Percentiles rank a stretch among this genome's conserved stretches.
phyloP scores from a whole-genome alignment of 2,329 filamentous ascomycete species.

The Sclerotinia trifoliorum region DNA sequence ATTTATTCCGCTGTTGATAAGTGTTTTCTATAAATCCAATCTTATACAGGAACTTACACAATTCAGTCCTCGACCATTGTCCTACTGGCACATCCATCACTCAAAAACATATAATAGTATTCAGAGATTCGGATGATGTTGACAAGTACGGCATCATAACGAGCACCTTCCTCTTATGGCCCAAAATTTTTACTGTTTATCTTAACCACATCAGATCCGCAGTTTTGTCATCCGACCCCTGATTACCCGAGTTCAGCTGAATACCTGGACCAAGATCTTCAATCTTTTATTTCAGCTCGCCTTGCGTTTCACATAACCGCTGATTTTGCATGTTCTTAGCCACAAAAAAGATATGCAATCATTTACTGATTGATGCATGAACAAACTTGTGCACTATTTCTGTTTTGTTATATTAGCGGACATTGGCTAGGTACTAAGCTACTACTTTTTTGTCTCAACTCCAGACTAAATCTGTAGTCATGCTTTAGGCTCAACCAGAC shows the following conservation, averaged over 20 bases:
- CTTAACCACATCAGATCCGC: not conserved
- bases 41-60: not conserved
- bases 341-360: not conserved
- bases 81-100: not conserved
- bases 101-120: not conserved
- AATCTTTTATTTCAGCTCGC: not conserved
- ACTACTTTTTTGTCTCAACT: not conserved
- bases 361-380: constrained; percentile 2
- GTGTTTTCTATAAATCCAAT: not conserved
- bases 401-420: not conserved
- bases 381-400: not conserved
- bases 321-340: not conserved
- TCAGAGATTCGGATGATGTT: not conserved
- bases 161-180: not conserved
- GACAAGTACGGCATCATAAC: not conserved
- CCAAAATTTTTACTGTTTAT: not conserved
- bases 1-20: not conserved
- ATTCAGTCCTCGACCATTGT: not conserved
- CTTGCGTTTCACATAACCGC: not conserved
- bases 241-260: not conserved
- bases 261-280: not conserved
- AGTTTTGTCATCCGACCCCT: not conserved
- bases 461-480: not conserved
- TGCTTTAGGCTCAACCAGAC: not conserved
- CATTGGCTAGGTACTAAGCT: not conserved